These are phyloP conservation scores for Pseudevernia furfuracea DNA, from an alignment of 495 filamentous ascomycete genomes.

Conservation along the genomic window DNA sequence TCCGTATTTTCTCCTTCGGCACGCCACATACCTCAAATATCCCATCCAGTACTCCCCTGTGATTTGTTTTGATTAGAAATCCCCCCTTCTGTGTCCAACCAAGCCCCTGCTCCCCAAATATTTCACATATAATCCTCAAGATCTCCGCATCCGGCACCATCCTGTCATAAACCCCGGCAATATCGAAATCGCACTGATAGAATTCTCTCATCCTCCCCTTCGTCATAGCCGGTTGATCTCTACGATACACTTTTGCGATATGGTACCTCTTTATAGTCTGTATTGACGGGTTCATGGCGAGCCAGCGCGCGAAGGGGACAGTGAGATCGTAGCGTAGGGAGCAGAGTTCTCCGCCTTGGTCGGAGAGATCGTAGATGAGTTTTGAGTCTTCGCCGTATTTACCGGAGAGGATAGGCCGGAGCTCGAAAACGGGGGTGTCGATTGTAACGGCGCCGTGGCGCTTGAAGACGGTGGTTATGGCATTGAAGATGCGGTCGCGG, in stretches of 20 bases:
- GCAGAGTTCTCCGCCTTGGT: conserved; percentile 80
- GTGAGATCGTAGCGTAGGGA: conserved; percentile 87
- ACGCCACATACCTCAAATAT: conserved; percentile 88
- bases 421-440: conserved; percentile 77
- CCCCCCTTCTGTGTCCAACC: conserved; percentile 53
- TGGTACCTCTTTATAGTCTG: conserved; percentile 79
- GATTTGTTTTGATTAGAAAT: conserved; percentile 89
- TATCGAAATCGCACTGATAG: conserved; percentile 97
- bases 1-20: conserved; percentile 72
- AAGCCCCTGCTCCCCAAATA: conserved; percentile 64
- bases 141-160: conserved; percentile 98
- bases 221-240: conserved; percentile 74
- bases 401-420: conserved; percentile 69
- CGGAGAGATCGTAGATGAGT: conserved; percentile 80
- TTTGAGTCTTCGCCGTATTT: conserved; percentile 92
- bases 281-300: conserved; percentile 71
- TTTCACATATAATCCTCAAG: conserved; percentile 71
- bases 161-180: conserved; percentile 81
- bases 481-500: conserved; percentile 75
- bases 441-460: conserved; percentile 80
- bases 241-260: conserved; percentile 80
- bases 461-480: conserved; percentile 78
- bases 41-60: conserved; percentile 89
- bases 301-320: conserved; percentile 81
- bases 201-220: conserved; percentile 94